Conservation (phyloP, 305 asterid genomes). For the Solanum hybrid region DNA sequence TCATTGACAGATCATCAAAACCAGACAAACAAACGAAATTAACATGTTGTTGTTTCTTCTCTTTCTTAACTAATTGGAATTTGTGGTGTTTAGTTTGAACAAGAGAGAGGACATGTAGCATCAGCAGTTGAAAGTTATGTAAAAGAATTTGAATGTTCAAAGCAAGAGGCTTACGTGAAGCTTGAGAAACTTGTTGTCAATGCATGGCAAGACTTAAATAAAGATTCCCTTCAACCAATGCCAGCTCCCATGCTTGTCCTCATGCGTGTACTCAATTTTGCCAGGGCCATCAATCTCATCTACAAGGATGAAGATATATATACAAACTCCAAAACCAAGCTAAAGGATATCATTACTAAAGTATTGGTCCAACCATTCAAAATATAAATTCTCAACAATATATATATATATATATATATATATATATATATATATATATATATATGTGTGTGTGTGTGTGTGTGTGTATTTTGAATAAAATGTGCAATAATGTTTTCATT, state of each 20-base stretch:
- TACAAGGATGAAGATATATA: constrained; percentile 27
- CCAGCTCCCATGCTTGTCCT: constrained; percentile 11
- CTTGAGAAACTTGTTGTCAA: constrained; percentile 5
- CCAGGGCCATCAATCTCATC: constrained; percentile 12
- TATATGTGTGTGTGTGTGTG: neutral
- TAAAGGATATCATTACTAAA: constrained; percentile 5
- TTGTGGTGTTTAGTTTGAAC: constrained; percentile 15
- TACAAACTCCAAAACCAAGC: constrained; percentile 13
- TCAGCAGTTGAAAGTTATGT: constrained; percentile 23
- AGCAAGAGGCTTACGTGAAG: constrained; percentile 14
- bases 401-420: too few relatives aligned
- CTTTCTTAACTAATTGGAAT: neutral
- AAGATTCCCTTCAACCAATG: constrained; percentile 16
- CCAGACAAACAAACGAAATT: neutral
- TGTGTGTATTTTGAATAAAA: neutral
- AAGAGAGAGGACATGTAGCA: constrained; percentile 9
- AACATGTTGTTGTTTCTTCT: neutral
- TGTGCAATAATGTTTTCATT: neutral
- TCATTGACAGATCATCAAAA: too few relatives aligned
- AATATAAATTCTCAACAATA: neutral
- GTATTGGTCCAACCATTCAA: constrained; percentile 21
- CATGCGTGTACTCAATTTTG: constrained; percentile 12
- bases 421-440: too few relatives aligned
- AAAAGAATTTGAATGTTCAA: constrained; percentile 16
- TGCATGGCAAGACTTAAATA: constrained; percentile 35